Conservation (phyloP, 2,329 filamentous ascomycete genomes). For the Calonectria montana region DNA sequence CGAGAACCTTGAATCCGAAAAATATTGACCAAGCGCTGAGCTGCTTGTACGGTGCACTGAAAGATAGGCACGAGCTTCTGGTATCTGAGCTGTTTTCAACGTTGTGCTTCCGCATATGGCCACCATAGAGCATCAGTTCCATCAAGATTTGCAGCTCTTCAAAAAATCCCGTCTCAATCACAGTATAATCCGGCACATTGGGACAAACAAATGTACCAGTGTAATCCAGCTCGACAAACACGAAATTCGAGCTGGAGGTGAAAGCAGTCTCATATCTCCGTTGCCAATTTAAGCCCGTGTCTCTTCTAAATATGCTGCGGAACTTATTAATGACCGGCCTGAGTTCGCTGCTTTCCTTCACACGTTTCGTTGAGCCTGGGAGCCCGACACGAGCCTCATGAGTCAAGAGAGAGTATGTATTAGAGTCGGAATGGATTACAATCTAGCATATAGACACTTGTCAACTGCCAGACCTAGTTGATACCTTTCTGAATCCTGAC, state of each 20-base stretch:
- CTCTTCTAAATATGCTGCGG: background rate
- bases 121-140: background rate
- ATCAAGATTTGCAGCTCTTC: background rate
- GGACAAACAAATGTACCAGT: background rate
- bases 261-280: background rate
- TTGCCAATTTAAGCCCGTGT: background rate
- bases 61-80: background rate
- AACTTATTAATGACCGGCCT: background rate
- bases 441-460: background rate
- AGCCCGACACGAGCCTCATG: background rate
- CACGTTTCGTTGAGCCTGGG: background rate
- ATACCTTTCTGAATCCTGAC: background rate
- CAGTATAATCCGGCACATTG: background rate
- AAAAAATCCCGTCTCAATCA: background rate
- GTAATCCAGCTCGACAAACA: background rate
- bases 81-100: background rate
- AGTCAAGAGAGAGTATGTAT: background rate
- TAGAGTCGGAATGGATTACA: background rate
- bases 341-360: background rate
- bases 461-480: background rate
- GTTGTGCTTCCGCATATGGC: background rate
- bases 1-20: background rate
- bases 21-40: slow-evolving; percentile 3
- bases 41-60: background rate
- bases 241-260: background rate